A percentile compares a stretch with the other conserved stretches of the same genome.
phyloP scores from a whole-genome alignment of 148 eudicot genomes.

The Oxyria digyna region DNA sequence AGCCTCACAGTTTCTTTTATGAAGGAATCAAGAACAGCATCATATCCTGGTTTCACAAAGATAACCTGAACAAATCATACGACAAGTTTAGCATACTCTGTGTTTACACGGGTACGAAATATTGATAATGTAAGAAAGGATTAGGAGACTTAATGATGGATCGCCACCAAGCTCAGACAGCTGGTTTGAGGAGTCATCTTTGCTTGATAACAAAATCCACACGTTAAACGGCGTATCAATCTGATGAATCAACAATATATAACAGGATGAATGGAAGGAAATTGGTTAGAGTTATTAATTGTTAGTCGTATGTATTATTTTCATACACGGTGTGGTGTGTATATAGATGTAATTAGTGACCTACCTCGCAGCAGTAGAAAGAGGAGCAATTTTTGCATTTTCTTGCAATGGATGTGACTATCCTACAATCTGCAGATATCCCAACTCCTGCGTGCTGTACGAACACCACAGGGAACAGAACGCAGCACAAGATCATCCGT shows the following conservation, averaged over 20 bases:
- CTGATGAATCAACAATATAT: conserved; percentile 17
- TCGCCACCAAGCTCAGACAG: conserved; percentile 68
- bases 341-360: too few species aligned
- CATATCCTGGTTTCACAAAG: conserved; percentile 76
- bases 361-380: conserved; percentile 53
- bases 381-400: conserved; percentile 64
- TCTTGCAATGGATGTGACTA: conserved; percentile 44
- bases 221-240: conserved; percentile 50
- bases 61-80: conserved; percentile 39
- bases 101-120: neutral
- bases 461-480: neutral
- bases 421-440: conserved; percentile 67
- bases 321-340: too few species aligned
- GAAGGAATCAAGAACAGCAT: conserved; percentile 72
- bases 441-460: conserved; percentile 84
- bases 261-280: neutral
- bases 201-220: conserved; percentile 51
- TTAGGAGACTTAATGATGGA: conserved; percentile 51
- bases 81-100: neutral
- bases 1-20: conserved; percentile 73
- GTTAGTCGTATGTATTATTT: too few species aligned
- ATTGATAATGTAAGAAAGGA: neutral
- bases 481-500: neutral
- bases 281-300: neutral
- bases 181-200: conserved; percentile 20